Conservation (phyloP, 2,329 filamentous ascomycete genomes). For the Phialophora tarda region DNA sequence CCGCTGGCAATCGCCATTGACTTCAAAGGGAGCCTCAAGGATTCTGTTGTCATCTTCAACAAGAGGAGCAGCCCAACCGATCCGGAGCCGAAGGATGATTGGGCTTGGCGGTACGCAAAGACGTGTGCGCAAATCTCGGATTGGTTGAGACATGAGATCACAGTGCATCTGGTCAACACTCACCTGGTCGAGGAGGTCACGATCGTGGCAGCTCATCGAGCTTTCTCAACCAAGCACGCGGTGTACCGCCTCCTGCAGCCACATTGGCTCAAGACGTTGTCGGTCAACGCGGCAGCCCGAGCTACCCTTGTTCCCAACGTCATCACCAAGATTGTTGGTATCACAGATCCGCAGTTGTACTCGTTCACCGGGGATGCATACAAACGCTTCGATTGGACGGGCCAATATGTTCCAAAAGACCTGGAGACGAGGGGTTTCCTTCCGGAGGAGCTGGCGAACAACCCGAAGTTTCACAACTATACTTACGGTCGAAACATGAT, state of each 20-base stretch:
- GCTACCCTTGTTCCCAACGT: slow-evolving; percentile 53
- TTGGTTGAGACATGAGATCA: slow-evolving; percentile 57
- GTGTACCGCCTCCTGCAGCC: slow-evolving; percentile 54
- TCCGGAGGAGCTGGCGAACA: slow-evolving; percentile 39
- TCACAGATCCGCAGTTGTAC: slow-evolving; percentile 48
- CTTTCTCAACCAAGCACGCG: slow-evolving; percentile 50
- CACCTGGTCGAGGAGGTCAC: slow-evolving; percentile 58
- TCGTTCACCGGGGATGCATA: slow-evolving; percentile 50
- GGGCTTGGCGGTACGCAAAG: slow-evolving; percentile 61
- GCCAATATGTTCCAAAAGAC: slow-evolving; percentile 55
- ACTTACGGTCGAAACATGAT: slow-evolving; percentile 56
- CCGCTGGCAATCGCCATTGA: slow-evolving; percentile 58
- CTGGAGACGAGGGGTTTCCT: slow-evolving; percentile 52
- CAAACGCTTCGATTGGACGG: slow-evolving; percentile 53
- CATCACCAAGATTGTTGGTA: slow-evolving; percentile 52
- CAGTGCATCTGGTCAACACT: slow-evolving; percentile 54
- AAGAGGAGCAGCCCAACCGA: slow-evolving; percentile 45
- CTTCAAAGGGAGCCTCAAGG: slow-evolving; percentile 48
- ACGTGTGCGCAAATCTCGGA: slow-evolving; percentile 56
- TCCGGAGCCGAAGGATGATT: slow-evolving; percentile 51
- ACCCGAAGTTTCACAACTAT: slow-evolving; percentile 55
- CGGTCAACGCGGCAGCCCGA: slow-evolving; percentile 57
- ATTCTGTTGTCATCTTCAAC: slow-evolving; percentile 60
- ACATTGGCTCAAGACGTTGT: slow-evolving; percentile 59
- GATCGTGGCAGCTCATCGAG: slow-evolving; percentile 55